Conservation (phyloP, 23 red algal genomes). For the Cyanidium caldarium region DNA sequence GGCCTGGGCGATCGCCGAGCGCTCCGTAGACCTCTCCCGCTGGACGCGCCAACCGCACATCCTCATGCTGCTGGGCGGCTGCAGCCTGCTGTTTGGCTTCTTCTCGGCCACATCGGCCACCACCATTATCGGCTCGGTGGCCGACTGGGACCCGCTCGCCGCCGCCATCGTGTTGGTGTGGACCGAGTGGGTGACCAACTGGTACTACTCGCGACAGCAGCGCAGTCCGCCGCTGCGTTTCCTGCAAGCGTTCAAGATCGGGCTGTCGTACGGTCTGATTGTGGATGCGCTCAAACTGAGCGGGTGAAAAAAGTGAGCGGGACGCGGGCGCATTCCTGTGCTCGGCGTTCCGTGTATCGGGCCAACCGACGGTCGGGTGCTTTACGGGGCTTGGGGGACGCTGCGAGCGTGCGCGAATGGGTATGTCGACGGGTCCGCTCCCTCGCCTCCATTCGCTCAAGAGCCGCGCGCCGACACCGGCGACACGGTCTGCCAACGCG, state of each 20-base stretch:
- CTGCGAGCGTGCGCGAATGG: too few species aligned
- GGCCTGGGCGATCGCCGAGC: too few species aligned
- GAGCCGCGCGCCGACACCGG: too few species aligned
- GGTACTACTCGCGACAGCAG: slow-evolving; percentile 30
- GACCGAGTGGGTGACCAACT: slow-evolving; percentile 60
- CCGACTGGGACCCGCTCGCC: slow-evolving; percentile 91
- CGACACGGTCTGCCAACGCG: too few species aligned
- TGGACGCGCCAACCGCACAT: not conserved
- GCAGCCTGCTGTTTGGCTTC: slow-evolving; percentile 49
- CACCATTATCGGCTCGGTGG: slow-evolving; percentile 74
- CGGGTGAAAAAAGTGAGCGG: too few species aligned
- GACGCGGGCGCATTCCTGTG: too few species aligned
- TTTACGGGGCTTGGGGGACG: too few species aligned
- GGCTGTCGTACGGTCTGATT: slow-evolving; percentile 67
- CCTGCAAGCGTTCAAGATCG: slow-evolving; percentile 82
- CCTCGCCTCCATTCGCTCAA: too few species aligned
- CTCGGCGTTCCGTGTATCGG: too few species aligned
- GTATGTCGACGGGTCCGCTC: too few species aligned
- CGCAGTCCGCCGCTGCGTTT: slow-evolving; percentile 33
- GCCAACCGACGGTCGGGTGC: too few species aligned
- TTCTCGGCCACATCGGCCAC: slow-evolving; percentile 53
- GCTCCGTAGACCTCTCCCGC: too few species aligned
- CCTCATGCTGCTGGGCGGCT: not conserved
- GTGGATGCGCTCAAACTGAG: slow-evolving; percentile 90
- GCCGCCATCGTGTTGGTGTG: slow-evolving; percentile 62